Evolutionary conservation across 164 flowering plant species (phyloP).

Genomic region (Buxus sempervirens): DNA sequence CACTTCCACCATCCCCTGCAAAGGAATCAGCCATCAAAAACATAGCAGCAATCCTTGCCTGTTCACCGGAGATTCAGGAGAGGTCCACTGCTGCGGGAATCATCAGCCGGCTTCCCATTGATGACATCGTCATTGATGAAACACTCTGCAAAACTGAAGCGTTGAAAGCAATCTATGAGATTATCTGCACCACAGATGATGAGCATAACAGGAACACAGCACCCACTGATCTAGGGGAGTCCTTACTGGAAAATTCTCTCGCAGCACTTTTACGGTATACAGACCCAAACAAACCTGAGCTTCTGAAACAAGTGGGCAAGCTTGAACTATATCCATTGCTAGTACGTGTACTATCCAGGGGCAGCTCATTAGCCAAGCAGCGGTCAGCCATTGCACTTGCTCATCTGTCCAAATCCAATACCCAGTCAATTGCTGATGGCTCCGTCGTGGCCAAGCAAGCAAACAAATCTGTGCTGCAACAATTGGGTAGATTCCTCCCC

Average conservation of each 20-base stretch:
- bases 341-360: slow-evolving; percentile 21
- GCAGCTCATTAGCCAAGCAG: slow-evolving; percentile 28
- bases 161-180: slow-evolving; percentile 24
- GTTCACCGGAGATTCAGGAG: slow-evolving; percentile 16
- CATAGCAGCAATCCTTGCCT: slow-evolving; percentile 19
- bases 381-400: slow-evolving; percentile 22
- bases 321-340: slow-evolving; percentile 24
- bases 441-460: neutral
- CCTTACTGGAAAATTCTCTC: slow-evolving; percentile 25
- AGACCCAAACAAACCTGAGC: slow-evolving; percentile 22
- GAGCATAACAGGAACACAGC: slow-evolving; percentile 1
- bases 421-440: neutral
- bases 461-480: slow-evolving; percentile 4
- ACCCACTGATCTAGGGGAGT: neutral
- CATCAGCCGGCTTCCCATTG: slow-evolving; percentile 19
- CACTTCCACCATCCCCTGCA: slow-evolving; percentile 21
- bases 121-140: slow-evolving; percentile 20
- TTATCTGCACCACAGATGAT: slow-evolving; percentile 16
- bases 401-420: slow-evolving; percentile 19
- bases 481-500: slow-evolving; percentile 8
- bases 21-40: slow-evolving; percentile 21
- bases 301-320: slow-evolving; percentile 14
- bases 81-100: slow-evolving; percentile 24
- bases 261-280: slow-evolving; percentile 24
- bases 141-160: slow-evolving; percentile 21